A percentile compares a stretch with the other conserved stretches of the same genome.
These are phyloP conservation scores for Dimocarpus longan DNA, from an alignment of 345 rosid genomes.

Conservation along the genomic window DNA sequence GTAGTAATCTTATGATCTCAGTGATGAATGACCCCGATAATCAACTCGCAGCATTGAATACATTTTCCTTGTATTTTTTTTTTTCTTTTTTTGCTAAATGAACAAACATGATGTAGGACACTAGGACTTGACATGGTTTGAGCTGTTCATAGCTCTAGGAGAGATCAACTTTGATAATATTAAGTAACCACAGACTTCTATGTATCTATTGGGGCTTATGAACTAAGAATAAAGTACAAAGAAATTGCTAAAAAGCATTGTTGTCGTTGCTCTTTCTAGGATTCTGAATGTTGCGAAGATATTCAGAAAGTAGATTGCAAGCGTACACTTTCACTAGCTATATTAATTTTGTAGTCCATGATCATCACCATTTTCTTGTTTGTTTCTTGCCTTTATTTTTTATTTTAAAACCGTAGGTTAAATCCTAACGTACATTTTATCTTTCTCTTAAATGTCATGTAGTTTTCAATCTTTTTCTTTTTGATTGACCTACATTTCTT, in stretches of 20 bases:
- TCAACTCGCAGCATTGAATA: not conserved
- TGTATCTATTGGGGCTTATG: not conserved
- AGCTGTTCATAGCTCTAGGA: conserved; percentile 1
- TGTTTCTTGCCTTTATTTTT: not conserved
- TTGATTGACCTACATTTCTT: conserved; percentile 48
- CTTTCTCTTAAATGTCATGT: not conserved
- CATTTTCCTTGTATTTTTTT: not conserved
- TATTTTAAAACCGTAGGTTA: not conserved
- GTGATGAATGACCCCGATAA: not conserved
- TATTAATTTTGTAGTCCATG: not conserved
- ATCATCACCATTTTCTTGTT: not conserved
- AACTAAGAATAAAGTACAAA: not conserved
- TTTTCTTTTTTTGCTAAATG: not conserved
- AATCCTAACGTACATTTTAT: not conserved
- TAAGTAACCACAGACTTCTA: not conserved
- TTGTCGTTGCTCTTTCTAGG: not conserved
- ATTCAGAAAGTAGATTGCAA: not conserved
- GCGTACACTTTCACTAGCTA: not conserved
- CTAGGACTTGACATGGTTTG: not conserved
- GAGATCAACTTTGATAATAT: not conserved
- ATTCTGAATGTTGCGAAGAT: not conserved
- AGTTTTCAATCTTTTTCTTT: conserved; percentile 18
- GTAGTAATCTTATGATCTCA: not conserved
- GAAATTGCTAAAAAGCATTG: not conserved
- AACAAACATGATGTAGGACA: not conserved